These are phyloP conservation scores for Themeda triandra DNA, from an alignment of 176 grass and related monocot species.

Conservation along the genomic window DNA sequence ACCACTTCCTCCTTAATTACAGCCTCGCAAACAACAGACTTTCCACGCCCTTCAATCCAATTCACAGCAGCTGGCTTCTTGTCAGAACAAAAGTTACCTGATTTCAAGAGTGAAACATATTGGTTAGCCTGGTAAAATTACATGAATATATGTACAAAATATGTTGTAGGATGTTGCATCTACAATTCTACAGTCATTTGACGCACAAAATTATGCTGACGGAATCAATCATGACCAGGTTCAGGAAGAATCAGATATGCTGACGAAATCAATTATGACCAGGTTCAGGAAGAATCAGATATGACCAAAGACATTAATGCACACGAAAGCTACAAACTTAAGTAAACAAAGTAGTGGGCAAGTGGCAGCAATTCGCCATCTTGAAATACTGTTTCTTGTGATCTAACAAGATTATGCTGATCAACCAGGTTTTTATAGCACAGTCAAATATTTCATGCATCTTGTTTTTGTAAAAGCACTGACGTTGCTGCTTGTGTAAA, in stretches of 20 bases:
- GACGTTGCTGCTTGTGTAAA: neutral
- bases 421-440: neutral
- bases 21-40: constrained; percentile 92
- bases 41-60: constrained; percentile 96
- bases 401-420: neutral
- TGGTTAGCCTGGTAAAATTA: neutral
- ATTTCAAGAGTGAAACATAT: neutral
- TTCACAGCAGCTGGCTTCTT: constrained; percentile 94
- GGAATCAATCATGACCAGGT: neutral
- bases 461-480: neutral
- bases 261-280: no score
- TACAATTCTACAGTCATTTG: neutral
- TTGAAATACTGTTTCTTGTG: constrained; percentile 12
- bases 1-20: constrained; percentile 89
- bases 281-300: neutral
- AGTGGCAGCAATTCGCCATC: neutral
- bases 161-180: neutral
- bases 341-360: neutral
- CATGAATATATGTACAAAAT: neutral
- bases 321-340: neutral
- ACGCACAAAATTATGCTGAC: neutral
- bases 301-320: neutral
- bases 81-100: constrained; percentile 95
- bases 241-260: neutral
- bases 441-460: neutral